These are phyloP conservation scores for Tylopilus rubrobrunneus DNA, from an alignment of 768 basidiomycete genomes.

Conservation along the genomic window DNA sequence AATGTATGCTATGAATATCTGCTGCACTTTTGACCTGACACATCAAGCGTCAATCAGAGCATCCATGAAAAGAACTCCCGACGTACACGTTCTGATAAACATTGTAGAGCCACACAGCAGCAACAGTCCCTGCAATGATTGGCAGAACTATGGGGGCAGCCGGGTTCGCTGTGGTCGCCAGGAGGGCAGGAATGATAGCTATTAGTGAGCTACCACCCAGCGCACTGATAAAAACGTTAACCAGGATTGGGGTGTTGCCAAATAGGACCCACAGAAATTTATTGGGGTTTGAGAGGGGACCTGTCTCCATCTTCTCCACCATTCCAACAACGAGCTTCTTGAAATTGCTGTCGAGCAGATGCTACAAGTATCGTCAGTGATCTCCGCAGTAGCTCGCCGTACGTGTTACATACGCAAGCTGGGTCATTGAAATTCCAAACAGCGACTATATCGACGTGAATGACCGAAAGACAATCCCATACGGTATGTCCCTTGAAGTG, in stretches of 20 bases:
- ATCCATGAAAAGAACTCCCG: not conserved
- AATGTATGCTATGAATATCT: not conserved
- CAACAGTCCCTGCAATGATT: not conserved
- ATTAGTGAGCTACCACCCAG: not conserved
- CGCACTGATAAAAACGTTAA: not conserved
- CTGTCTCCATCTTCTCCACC: not conserved
- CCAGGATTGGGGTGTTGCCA: not conserved
- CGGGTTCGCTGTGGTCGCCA: no score
- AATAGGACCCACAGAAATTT: not conserved
- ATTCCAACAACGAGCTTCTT: not conserved
- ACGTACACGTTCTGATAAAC: not conserved
- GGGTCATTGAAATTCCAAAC: constrained; percentile 3
- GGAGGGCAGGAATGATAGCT: not conserved
- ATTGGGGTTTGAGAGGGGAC: not conserved
- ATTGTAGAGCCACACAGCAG: not conserved
- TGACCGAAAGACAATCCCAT: not conserved
- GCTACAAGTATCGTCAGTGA: not conserved
- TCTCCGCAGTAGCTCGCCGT: no score
- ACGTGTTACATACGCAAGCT: not conserved
- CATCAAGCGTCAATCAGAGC: not conserved
- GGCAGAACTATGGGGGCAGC: no score
- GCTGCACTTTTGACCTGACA: not conserved
- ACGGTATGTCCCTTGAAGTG: not conserved
- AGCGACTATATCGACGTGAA: not conserved
- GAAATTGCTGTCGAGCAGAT: not conserved